Base-by-base conservation (phyloP, 148 eudicot species). In the Polygonum aviculare region DNA sequence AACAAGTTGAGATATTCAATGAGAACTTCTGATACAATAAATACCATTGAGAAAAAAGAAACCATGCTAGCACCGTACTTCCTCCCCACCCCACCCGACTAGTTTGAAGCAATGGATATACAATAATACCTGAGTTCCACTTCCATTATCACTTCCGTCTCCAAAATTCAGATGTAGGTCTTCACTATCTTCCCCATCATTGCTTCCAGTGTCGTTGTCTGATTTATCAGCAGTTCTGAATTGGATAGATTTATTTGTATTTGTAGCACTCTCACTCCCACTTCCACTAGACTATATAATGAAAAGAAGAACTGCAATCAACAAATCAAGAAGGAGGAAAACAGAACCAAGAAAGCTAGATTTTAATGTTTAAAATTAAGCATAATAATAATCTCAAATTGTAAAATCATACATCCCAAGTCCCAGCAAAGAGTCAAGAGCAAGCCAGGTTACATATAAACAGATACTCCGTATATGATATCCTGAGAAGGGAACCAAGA, bases 251-350 rank as follows among this genome's bases (percentile, higher is more conserved):
- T 86, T 88, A 69, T 80, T 84, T 65, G 86, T 85, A 35, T 83
- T 86, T 22, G 89, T 81, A 33, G 86, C 89, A 81, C 89, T 88
- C 79, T 86, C 91, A 73, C 91, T 88, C 70, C 89, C 91, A 74
- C 91, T 88, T 75, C 91, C 91, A 75, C 91, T 86, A 76, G 91
- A 88, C 91, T 88, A 79, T 55, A 70, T 88, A 78, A 63, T 60
- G 14, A 18, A 80, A 3, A 73, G 55, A 10, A 19, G 49, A 77
- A 52, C 5, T 55, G 50, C 26, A 49, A 16, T 50, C 40, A 74
- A 76, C 21, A 73, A 50, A 51, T 52, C 63, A 31, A 15, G 3
- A 59, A 14, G 11, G 35, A 65, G 44, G 71, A 65, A 65, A 33
- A 35, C 15, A 33, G 5, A 35, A 65, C 71, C 40, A 65, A 14